Base-by-base conservation (phyloP, 2,329 filamentous ascomycete genomes). In the Fusarium buxicola region DNA sequence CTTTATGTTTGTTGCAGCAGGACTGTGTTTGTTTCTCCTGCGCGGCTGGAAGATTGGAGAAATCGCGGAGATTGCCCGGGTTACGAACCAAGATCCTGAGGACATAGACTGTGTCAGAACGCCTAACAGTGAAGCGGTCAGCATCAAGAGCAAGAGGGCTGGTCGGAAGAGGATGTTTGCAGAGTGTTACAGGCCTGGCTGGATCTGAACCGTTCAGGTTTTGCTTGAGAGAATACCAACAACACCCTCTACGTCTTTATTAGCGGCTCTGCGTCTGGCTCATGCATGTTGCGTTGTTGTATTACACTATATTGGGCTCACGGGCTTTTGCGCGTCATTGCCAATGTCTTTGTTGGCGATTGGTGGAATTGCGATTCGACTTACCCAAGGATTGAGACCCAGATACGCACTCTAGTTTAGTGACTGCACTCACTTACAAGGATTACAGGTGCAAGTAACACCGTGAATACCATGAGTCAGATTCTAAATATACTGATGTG, bases 1-100 rank as follows among this genome's bases (percentile, higher is more conserved):
- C 2, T 77, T 86, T 56, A 84, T 89, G 78, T 91, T 85, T 64
- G 71, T 89, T 18, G 81, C 76, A 3, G 84, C 82, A 4, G 71
- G 72, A 1, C 15, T 70, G 1, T 76, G 72, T 16, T 55, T 77
- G 16, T 58, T 75, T 34, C 59, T 75, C 6, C 58, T 78, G 13
- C 69, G 76, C 6, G 76, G 76, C 1, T 78, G 76, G 76, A 78
- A 78, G 63, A 73, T 78, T 62, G 74, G 70, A 1, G 73, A 77
- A 47, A 64, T 75, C 6, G 57, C 68, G 7, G 74, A 76, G 51
- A 67, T 76, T 7, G 67, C 71, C n/a, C 72, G 70, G 38, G 64
- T 71, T 6, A 72, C 63, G 5, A 65, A 75, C 28, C 69, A 75
- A 25, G 65, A 66, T 24, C 66, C 70, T 0, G 69, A 74, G 11